These are phyloP conservation scores for Wickerhamomyces bisporus DNA, from an alignment of 805 yeast genomes.

Conservation along the genomic window DNA sequence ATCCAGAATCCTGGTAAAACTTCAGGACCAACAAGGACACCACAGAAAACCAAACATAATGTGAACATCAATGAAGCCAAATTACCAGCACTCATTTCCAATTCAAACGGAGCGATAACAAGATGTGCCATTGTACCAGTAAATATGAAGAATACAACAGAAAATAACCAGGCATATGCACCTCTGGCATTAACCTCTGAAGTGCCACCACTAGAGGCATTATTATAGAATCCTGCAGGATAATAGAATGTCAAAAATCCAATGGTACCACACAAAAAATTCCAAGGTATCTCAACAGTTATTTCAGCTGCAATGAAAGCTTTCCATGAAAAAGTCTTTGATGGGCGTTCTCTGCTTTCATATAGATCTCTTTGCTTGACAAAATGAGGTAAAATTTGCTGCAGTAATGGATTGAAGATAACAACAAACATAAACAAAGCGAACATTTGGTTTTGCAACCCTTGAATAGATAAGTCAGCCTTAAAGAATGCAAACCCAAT, in stretches of 20 bases:
- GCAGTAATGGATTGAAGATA: conserved; percentile 49
- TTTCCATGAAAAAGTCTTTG: conserved; percentile 64
- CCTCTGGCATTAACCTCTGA: conserved; percentile 46
- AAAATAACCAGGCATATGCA: conserved; percentile 44
- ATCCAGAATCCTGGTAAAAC: conserved; percentile 72
- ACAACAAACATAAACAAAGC: conserved; percentile 64
- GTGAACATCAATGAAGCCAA: conserved; percentile 52
- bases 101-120: conserved; percentile 52
- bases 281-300: conserved; percentile 64
- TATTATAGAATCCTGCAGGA: conserved; percentile 60
- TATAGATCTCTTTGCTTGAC: conserved; percentile 59
- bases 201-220: conserved; percentile 57
- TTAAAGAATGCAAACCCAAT: conserved; percentile 73
- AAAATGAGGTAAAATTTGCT: conserved; percentile 61
- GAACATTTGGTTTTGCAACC: conserved; percentile 80
- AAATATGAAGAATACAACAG: conserved; percentile 46
- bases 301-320: conserved; percentile 59
- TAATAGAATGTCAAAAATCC: conserved; percentile 63
- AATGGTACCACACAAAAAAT: conserved; percentile 55
- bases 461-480: conserved; percentile 57
- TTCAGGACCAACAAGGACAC: conserved; percentile 58
- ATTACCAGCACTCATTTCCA: conserved; percentile 61
- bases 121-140: conserved; percentile 54
- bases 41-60: conserved; percentile 67
- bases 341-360: conserved; percentile 70